phyloP scores from a whole-genome alignment of 2,329 filamentous ascomycete species.

The Diplodia scrobiculata region DNA sequence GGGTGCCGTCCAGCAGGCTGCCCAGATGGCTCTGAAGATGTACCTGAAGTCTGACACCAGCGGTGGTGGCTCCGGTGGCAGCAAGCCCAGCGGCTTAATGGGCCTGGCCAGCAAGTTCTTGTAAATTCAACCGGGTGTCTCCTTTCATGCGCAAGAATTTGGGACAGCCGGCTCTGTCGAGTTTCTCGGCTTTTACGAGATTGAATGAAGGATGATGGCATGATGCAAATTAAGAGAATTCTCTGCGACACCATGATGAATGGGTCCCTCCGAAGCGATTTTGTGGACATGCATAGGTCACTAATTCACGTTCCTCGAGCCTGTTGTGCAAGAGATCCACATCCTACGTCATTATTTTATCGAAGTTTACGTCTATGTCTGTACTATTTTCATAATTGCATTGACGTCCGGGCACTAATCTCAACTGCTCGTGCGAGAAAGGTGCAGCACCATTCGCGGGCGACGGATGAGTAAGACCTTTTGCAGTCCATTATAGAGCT shows the following conservation, averaged over 20 bases:
- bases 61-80: constrained; percentile 49
- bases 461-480: too few relatives aligned
- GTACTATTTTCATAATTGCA: too few relatives aligned
- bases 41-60: constrained; percentile 74
- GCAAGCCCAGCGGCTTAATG: constrained; percentile 55
- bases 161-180: neutral
- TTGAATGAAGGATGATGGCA: constrained; percentile 7
- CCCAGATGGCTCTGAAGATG: constrained; percentile 86
- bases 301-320: too few relatives aligned
- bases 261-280: neutral
- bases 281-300: neutral
- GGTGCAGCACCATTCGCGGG: too few relatives aligned
- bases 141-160: constrained; percentile 5
- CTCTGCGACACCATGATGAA: neutral
- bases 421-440: too few relatives aligned
- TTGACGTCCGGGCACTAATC: too few relatives aligned
- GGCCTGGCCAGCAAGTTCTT: constrained; percentile 64
- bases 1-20: constrained; percentile 74
- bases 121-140: constrained; percentile 23
- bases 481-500: too few relatives aligned
- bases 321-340: too few relatives aligned
- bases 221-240: neutral
- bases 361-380: too few relatives aligned
- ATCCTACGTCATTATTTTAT: too few relatives aligned
- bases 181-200: neutral